Conservation (phyloP, 305 asterid species). For the Salvia sclarea region DNA sequence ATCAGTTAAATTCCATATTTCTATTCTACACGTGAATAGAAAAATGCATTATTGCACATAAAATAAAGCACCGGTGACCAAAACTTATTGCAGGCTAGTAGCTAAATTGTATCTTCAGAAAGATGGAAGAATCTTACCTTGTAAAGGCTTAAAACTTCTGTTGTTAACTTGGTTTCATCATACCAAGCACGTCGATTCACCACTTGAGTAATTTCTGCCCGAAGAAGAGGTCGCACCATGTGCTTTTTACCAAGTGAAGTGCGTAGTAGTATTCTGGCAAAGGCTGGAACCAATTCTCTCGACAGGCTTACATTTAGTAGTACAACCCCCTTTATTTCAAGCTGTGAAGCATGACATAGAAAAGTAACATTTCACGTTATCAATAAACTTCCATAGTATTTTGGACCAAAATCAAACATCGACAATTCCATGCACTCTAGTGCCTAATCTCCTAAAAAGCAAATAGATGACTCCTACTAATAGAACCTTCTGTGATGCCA, state of each 20-base stretch:
- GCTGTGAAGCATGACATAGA: conserved; percentile 43
- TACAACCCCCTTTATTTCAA: conserved; percentile 81
- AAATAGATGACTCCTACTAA: too few species aligned
- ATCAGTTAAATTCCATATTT: too few species aligned
- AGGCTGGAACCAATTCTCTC: conserved; percentile 89
- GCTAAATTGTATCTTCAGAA: not conserved
- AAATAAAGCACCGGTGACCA: too few species aligned
- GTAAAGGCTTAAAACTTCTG: conserved; percentile 70
- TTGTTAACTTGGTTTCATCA: conserved; percentile 76
- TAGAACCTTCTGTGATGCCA: not conserved
- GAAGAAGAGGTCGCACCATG: conserved; percentile 85
- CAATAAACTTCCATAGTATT: too few species aligned
- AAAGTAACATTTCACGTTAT: not conserved
- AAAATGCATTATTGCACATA: too few species aligned
- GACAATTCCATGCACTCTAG: not conserved
- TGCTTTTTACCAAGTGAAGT: conserved; percentile 91
- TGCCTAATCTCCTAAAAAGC: too few species aligned
- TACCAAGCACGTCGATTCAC: conserved; percentile 97
- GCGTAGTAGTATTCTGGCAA: conserved; percentile 82
- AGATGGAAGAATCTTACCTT: conserved; percentile 32
- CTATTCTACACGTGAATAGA: too few species aligned
- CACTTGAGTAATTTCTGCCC: conserved; percentile 91
- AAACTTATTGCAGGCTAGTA: too few species aligned
- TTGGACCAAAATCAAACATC: not conserved
- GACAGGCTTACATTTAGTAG: conserved; percentile 77